Percentiles rank a stretch among this genome's conserved stretches.
phyloP scores from a whole-genome alignment of 1,139 yeast species.

The Geotrichum aggregatum region DNA sequence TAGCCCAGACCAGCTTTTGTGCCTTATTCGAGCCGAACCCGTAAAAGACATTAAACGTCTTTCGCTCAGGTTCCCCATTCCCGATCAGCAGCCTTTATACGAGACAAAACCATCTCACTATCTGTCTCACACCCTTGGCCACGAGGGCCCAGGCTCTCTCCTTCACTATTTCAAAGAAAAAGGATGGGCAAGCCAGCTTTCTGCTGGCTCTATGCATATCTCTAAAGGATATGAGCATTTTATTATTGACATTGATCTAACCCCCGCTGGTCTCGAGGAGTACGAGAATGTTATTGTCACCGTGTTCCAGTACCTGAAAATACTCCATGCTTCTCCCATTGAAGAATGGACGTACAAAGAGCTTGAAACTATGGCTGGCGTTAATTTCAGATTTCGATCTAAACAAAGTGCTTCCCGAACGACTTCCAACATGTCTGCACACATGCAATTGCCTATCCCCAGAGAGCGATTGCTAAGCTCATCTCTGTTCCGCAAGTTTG shows the following conservation, averaged over 20 bases:
- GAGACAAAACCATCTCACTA: slow-evolving; percentile 65
- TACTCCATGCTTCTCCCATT: slow-evolving; percentile 55
- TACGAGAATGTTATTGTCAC: slow-evolving; percentile 58
- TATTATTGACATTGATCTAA: slow-evolving; percentile 65
- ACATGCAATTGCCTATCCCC: slow-evolving; percentile 57
- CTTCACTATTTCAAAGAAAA: slow-evolving; percentile 60
- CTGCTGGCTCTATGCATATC: slow-evolving; percentile 68
- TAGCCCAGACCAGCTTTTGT: slow-evolving; percentile 48
- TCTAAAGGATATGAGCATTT: slow-evolving; percentile 69
- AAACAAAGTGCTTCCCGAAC: slow-evolving; percentile 61
- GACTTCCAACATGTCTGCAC: slow-evolving; percentile 48
- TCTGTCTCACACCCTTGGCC: slow-evolving; percentile 80
- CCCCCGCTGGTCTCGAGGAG: slow-evolving; percentile 61
- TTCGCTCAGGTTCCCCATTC: slow-evolving; percentile 66
- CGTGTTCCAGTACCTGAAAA: slow-evolving; percentile 66
- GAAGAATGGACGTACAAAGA: slow-evolving; percentile 55
- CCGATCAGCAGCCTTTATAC: slow-evolving; percentile 66
- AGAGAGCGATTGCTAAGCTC: slow-evolving; percentile 57
- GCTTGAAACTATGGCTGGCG: slow-evolving; percentile 45
- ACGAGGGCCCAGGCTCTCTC: slow-evolving; percentile 84
- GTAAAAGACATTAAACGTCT: slow-evolving; percentile 72
- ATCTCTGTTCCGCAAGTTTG: slow-evolving; percentile 56
- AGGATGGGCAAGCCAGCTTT: slow-evolving; percentile 77
- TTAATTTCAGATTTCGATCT: slow-evolving; percentile 62
- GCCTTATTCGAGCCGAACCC: slow-evolving; percentile 65